Evolutionary conservation across 306 rosid species (phyloP), one percentile per base, ranked within the genome.

Genomic region (Medicago arabica): DNA sequence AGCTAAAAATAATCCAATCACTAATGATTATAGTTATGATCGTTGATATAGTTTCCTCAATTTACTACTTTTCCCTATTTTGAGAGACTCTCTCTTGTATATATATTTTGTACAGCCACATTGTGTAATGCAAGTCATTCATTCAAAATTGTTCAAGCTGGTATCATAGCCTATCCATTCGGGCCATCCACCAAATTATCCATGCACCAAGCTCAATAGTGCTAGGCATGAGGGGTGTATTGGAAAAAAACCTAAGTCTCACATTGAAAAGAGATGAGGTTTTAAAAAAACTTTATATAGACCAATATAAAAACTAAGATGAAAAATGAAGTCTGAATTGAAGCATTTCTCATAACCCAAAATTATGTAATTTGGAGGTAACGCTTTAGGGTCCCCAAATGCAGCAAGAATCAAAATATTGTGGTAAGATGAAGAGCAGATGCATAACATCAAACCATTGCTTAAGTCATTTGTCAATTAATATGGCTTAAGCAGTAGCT

Each of bases 311-410:
- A 51, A 51, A 51, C 23, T n/a, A 51, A 51, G 7, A 51, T 51
- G 58, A 51, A 17, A 66, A 66, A 40, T 66, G 13, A 41, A 43
- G 36, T 41, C 54, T 19, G 10, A 28, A 66, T 14, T 9, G n/a
- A 39, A 65, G 70, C 75, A 47, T 47, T 47, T 59, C 44, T 69
- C 47, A 8, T 18, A 23, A 69, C 25, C n/a, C 70, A 41, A 5
- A 13, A 69, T 28, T 10, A 69, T 21, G 72, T 44, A 36, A 34
- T 44, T 44, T 23, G 18, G 44, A 16, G 8, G 28, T 47, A 7
- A 23, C 14, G 44, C 39, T 39, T 10, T 14, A 65, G 31, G 39
- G 50, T 40, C 46, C 40, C 23, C 23, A 16, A 13, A 65, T 9
- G 12, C 16, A 14, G 17, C 66, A 60, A 60, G 19, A n/a, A 51